These are phyloP conservation scores for Rauvolfia tetraphylla DNA, from an alignment of 257 asterid genomes.

Conservation along the genomic window DNA sequence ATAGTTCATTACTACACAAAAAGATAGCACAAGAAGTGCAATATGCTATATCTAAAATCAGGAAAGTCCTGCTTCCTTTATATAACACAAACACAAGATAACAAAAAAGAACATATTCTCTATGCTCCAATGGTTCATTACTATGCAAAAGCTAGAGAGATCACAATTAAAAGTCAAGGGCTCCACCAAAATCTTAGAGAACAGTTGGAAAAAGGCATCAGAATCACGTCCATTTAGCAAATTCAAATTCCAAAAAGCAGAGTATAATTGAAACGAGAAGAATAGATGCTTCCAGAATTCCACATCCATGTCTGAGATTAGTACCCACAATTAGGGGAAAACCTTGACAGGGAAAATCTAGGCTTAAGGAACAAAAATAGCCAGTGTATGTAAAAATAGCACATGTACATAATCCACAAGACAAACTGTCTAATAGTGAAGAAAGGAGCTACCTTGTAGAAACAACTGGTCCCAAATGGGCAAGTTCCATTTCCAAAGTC, in stretches of 20 bases:
- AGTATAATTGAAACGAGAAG: background rate
- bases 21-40: background rate
- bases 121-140: background rate
- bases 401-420: background rate
- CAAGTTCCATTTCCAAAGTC: conserved; percentile 94
- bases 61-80: background rate
- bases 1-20: background rate
- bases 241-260: background rate
- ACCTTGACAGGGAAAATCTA: background rate
- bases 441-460: conserved; percentile 65
- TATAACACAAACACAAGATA: background rate
- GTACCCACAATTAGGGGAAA: background rate
- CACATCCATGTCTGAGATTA: background rate
- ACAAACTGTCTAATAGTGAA: background rate
- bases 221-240: background rate
- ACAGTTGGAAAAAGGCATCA: background rate
- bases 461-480: conserved; percentile 94
- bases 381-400: background rate
- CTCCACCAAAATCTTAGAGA: background rate
- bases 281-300: background rate
- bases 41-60: background rate
- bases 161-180: background rate
- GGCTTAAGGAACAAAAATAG: background rate
- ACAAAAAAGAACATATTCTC: background rate
- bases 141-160: background rate